Conservation (phyloP, 192 early-diverging fungal species). For the Coemansia sp. region DNA sequence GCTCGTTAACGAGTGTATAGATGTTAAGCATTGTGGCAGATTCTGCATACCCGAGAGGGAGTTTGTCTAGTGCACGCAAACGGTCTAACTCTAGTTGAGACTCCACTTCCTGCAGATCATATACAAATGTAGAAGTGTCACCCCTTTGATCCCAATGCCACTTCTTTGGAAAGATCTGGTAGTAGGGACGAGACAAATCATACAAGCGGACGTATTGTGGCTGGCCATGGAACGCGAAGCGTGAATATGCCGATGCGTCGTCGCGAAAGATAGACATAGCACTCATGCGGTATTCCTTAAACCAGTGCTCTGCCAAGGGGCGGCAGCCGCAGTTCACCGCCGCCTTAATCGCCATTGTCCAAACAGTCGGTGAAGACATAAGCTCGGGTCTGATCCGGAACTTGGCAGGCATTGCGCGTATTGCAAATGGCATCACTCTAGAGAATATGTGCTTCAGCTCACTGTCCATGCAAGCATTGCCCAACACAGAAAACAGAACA, state of each 20-base stretch:
- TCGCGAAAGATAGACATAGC: conserved; percentile 50
- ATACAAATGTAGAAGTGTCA: not conserved
- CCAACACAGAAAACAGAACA: conserved; percentile 25
- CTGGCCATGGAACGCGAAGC: conserved; percentile 11
- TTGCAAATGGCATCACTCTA: conserved; percentile 23
- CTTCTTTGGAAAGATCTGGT: conserved; percentile 15
- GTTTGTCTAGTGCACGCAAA: conserved; percentile 46
- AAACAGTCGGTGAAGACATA: conserved; percentile 30
- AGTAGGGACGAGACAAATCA: conserved; percentile 32
- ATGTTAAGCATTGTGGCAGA: conserved; percentile 38
- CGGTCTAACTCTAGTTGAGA: conserved; percentile 46
- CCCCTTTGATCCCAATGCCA: conserved; percentile 6
- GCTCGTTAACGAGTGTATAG: conserved; percentile 41
- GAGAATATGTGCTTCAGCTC: conserved; percentile 37
- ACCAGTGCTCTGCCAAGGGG: conserved; percentile 38
- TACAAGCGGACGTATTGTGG: conserved; percentile 30
- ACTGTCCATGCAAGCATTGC: conserved; percentile 13
- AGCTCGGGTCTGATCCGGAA: conserved; percentile 26
- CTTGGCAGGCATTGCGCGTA: conserved; percentile 26
- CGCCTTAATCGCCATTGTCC: conserved; percentile 32
- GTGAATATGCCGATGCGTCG: conserved; percentile 37
- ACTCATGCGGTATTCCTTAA: conserved; percentile 52
- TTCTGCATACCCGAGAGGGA: conserved; percentile 30
- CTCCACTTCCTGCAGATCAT: conserved; percentile 40
- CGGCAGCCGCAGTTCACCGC: conserved; percentile 21